Base-by-base conservation (phyloP, 257 asterid species). In the Buddleja alternifolia region DNA sequence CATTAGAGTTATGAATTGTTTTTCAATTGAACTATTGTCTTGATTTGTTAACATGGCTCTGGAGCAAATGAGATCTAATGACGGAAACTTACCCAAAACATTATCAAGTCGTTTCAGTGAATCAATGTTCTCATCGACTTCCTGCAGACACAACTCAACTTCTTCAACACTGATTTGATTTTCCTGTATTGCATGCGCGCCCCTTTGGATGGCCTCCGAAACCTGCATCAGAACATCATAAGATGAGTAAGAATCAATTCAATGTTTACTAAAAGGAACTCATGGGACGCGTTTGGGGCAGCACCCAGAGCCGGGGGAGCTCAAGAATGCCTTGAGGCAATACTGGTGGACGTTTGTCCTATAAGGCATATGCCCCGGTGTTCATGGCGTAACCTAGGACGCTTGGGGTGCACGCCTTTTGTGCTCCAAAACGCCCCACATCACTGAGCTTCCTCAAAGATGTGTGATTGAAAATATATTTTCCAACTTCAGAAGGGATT, bases 121-220 rank as follows among this genome's bases (percentile, higher is more conserved):
- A 73, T 80, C 84, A 51, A 87, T 72, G 76, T 83, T 83, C 59
- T 76, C 85, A 44, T 79, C 88, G 65, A 92, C 82, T 64, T 92
- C 94, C 81, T 78, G 74, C 71, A 92, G 72, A 80, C 89, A 84
- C 70, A 62, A 72, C 66, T 87, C 88, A 67, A 92, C 89, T 77
- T 91, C 89, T 63, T 87, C 90, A 45, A 83, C 74, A 63, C 76
- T 81, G 58, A 84, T 72, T 74, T 73, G 78, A 66, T 80, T 89
- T 74, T 81, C 95, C 76, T 75, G 80, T 24, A 89, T 77, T 37
- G 93, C 94, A 60, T 39, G 79, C 20, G 87, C 68, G 65, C 98
- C 84, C 78, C 81, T 78, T 74, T 82, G 77, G 50, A 92, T 80
- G 74, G 95, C 94, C 79, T 92, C 92, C 24, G 81, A 71, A 79